phyloP scores from a whole-genome alignment of 805 yeast genomes.

The Candida saitoana region DNA sequence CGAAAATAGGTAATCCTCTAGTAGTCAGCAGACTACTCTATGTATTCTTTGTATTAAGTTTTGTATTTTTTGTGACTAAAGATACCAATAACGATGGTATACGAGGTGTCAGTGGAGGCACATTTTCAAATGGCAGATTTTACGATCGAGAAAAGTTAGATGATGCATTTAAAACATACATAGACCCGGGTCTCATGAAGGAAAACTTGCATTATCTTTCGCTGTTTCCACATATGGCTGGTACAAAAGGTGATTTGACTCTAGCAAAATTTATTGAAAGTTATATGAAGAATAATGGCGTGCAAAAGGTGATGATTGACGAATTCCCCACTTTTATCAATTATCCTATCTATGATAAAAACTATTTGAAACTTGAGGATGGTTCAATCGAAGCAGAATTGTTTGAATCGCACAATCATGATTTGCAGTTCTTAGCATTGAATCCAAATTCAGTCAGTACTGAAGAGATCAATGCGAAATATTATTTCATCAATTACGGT shows the following conservation, averaged over 20 bases:
- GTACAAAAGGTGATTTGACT: slow-evolving; percentile 80
- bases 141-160: slow-evolving; percentile 54
- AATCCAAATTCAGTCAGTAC: slow-evolving; percentile 59
- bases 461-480: slow-evolving; percentile 50
- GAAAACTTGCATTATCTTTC: slow-evolving; percentile 68
- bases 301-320: slow-evolving; percentile 47
- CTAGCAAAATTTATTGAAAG: slow-evolving; percentile 62
- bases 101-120: slow-evolving; percentile 38
- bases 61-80: slow-evolving; percentile 55
- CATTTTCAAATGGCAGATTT: slow-evolving; percentile 52
- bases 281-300: slow-evolving; percentile 54
- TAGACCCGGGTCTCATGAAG: slow-evolving; percentile 57
- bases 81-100: slow-evolving; percentile 47
- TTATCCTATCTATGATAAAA: slow-evolving; percentile 47
- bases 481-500: slow-evolving; percentile 70
- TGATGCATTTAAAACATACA: slow-evolving; percentile 42
- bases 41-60: slow-evolving; percentile 56
- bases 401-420: slow-evolving; percentile 26
- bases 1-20: slow-evolving; percentile 78
- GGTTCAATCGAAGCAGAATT: slow-evolving; percentile 37
- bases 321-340: slow-evolving; percentile 56
- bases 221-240: slow-evolving; percentile 81
- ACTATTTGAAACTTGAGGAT: slow-evolving; percentile 28
- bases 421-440: slow-evolving; percentile 47
- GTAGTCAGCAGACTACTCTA: slow-evolving; percentile 75